These are phyloP conservation scores for Actinidia polygama DNA, from an alignment of 179 eudicot genomes.

Conservation along the genomic window DNA sequence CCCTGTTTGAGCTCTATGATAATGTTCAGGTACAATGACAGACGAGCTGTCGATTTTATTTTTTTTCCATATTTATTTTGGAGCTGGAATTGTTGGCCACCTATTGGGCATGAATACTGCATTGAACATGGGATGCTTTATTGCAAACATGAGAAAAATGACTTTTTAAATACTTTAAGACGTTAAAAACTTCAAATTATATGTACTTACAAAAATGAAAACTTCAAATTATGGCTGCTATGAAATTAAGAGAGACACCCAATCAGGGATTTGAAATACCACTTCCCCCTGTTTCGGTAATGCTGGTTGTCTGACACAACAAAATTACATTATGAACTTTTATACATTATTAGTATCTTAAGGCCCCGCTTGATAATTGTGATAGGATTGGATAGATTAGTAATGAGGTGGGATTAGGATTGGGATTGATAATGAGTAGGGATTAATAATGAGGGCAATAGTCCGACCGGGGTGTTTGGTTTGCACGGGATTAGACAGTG, in stretches of 20 bases:
- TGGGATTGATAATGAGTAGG: too few relatives aligned
- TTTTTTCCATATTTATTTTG: neutral
- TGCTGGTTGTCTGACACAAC: too few relatives aligned
- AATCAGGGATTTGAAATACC: neutral
- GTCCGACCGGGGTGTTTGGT: too few relatives aligned
- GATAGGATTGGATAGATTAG: too few relatives aligned
- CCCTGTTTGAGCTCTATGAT: slow-evolving; percentile 89
- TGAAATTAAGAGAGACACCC: neutral
- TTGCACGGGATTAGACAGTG: too few relatives aligned
- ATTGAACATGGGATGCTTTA: neutral
- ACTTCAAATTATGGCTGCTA: neutral
- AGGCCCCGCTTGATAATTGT: too few relatives aligned
- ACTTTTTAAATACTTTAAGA: neutral
- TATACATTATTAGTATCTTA: too few relatives aligned
- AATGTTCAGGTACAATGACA: slow-evolving; percentile 68
- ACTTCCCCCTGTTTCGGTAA: neutral
- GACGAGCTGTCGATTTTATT: neutral
- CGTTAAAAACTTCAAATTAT: slow-evolving; percentile 1
- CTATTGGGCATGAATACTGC: neutral
- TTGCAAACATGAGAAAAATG: neutral
- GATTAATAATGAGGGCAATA: too few relatives aligned
- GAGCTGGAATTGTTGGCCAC: too few relatives aligned
- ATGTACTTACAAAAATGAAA: too few relatives aligned
- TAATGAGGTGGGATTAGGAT: too few relatives aligned
- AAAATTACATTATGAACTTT: too few relatives aligned